Evolutionary conservation across 805 yeast genomes (phyloP).

Genomic region (Sungouiozyma ichnusensis): DNA sequence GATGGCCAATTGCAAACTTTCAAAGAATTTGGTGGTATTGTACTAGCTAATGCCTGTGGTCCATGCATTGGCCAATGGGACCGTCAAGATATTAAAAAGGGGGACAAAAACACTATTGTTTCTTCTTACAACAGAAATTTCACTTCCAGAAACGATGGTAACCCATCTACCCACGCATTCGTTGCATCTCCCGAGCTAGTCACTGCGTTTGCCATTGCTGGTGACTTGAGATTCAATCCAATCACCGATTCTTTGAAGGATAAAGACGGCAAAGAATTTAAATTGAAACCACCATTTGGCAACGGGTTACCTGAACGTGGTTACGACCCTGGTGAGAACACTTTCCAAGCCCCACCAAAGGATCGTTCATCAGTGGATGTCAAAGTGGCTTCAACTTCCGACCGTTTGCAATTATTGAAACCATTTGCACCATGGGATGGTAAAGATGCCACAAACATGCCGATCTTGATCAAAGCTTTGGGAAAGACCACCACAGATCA

Average conservation of each 20-base stretch:
- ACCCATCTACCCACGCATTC: slow-evolving; percentile 94
- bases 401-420: slow-evolving; percentile 87
- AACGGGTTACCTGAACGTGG: slow-evolving; percentile 85
- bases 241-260: slow-evolving; percentile 80
- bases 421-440: slow-evolving; percentile 97
- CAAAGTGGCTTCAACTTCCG: slow-evolving; percentile 76
- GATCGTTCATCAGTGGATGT: slow-evolving; percentile 72
- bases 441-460: slow-evolving; percentile 79
- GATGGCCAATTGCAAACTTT: slow-evolving; percentile 88
- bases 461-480: slow-evolving; percentile 88
- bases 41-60: slow-evolving; percentile 96
- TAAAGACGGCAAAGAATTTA: slow-evolving; percentile 82
- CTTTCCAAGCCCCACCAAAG: slow-evolving; percentile 93
- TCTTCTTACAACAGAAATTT: slow-evolving; percentile 97
- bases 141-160: slow-evolving; percentile 96
- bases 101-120: slow-evolving; percentile 92
- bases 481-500: slow-evolving; percentile 99
- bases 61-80: slow-evolving; percentile 99
- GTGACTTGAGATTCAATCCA: slow-evolving; percentile 95
- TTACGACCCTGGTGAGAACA: slow-evolving; percentile 86
- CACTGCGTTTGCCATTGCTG: slow-evolving; percentile 91
- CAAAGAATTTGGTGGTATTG: slow-evolving; percentile 86
- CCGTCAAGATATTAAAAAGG: slow-evolving; percentile 83
- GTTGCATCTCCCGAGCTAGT: slow-evolving; percentile 95
- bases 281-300: slow-evolving; percentile 78